Conservation (phyloP, 2,329 filamentous ascomycete species). For the Lasiodiplodia sp. region DNA sequence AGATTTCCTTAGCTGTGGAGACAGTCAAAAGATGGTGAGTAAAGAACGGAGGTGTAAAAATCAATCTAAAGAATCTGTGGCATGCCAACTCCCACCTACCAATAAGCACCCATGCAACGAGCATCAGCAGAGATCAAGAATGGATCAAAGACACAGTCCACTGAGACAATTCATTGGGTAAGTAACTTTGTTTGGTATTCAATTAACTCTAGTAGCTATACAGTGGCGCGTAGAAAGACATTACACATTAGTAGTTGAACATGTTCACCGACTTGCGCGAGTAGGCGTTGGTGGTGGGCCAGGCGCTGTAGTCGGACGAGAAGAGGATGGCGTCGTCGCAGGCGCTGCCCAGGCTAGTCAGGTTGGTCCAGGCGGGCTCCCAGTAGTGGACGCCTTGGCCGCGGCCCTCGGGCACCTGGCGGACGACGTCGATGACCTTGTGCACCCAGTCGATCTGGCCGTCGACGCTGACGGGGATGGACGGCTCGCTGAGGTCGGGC, state of each 20-base stretch:
- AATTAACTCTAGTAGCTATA: neutral
- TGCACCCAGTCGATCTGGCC: constrained; percentile 71
- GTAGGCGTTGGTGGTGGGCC: constrained; percentile 63
- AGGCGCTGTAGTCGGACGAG: constrained; percentile 71
- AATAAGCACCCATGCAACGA: too few relatives aligned
- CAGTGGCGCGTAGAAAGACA: neutral
- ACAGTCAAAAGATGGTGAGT: too few relatives aligned
- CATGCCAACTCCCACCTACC: too few relatives aligned
- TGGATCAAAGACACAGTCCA: too few relatives aligned
- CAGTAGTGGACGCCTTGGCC: constrained; percentile 71
- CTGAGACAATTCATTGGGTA: too few relatives aligned
- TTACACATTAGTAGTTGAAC: constrained; percentile 41
- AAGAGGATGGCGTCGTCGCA: constrained; percentile 22
- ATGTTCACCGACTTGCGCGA: constrained; percentile 61
- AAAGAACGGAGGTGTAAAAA: too few relatives aligned
- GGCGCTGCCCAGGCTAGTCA: constrained; percentile 66
- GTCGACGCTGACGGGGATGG: constrained; percentile 69
- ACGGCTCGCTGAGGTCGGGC: constrained; percentile 58
- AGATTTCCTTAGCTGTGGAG: too few relatives aligned
- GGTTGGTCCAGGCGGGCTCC: constrained; percentile 76
- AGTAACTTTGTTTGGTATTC: neutral
- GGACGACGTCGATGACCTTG: constrained; percentile 65
- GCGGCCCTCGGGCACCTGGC: constrained; percentile 59
- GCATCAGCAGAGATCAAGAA: too few relatives aligned
- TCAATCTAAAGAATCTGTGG: too few relatives aligned